These are phyloP conservation scores for Cutaneotrichosporon dermatis DNA, from an alignment of 1,284 basidiomycete genomes.

Conservation along the genomic window DNA sequence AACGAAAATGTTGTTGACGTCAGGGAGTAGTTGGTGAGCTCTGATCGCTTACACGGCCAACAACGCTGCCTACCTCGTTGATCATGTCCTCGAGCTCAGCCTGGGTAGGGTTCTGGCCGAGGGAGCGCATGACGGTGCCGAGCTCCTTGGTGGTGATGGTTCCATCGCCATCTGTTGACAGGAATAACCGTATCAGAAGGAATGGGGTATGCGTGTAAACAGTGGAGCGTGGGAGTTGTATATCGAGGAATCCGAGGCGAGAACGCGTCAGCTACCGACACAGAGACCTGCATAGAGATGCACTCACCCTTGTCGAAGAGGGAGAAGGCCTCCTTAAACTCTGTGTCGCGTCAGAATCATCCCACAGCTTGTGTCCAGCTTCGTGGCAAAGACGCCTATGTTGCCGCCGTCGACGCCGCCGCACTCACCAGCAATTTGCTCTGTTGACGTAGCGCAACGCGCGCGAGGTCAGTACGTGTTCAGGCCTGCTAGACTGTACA, in stretches of 20 bases:
- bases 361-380: too few species aligned
- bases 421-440: slow-evolving; percentile 55
- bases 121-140: slow-evolving; percentile 93
- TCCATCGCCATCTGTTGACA: slow-evolving; percentile 77
- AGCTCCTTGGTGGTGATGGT: slow-evolving; percentile 95
- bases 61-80: slow-evolving; percentile 62
- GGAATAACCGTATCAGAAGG: too few species aligned
- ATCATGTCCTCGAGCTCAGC: slow-evolving; percentile 96
- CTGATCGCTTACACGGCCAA: too few species aligned
- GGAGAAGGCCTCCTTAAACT: slow-evolving; percentile 84
- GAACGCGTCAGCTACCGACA: too few species aligned
- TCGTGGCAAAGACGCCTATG: too few species aligned
- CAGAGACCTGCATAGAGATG: too few species aligned
- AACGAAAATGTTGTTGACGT: too few species aligned
- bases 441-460: slow-evolving; percentile 14
- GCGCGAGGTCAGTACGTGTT: slow-evolving; percentile 7
- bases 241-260: too few species aligned
- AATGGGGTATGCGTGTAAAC: too few species aligned
- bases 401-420: too few species aligned
- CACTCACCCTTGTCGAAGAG: slow-evolving; percentile 81
- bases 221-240: too few species aligned
- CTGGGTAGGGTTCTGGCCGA: slow-evolving; percentile 95
- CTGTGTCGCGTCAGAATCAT: slow-evolving; percentile 47
- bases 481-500: slow-evolving; percentile 27
- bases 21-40: too few species aligned